Evolutionary conservation across 2,329 filamentous ascomycete genomes (phyloP), one percentile per base, ranked within the genome.

Genomic region (Apiospora pterosperma): DNA sequence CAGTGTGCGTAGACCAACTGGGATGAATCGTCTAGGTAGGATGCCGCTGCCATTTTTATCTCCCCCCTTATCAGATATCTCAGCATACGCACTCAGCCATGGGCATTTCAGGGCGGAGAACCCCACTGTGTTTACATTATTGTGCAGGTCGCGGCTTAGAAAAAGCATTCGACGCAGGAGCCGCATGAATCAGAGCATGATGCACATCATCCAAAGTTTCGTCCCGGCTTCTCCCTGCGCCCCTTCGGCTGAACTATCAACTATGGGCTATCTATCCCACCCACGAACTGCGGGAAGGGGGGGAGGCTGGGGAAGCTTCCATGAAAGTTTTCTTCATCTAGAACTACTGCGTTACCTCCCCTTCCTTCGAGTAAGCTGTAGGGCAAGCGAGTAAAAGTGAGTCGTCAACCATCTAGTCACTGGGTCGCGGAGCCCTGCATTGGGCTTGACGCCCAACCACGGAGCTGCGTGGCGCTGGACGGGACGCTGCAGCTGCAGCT

Each of bases 401-500:
- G 48, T 34, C 48, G 48, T 55, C 48, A 34, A 55, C 48, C 48
- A 34, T 34, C 28, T 55, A 8, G 48, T 34, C 48, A 21, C 16
- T n/a, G 12, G 48, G 28, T 28, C 16, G 12, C 59, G 59, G 59
- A 61, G 39, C 59, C 36, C 39, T 61, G 59, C 59, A 61, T 61
- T 25, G 36, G 23, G 39, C 36, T 41, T 41, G 36, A 28, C 23
- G 59, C 59, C 59, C 59, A 41, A 41, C 36, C 59, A 41, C 23
- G 59, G 36, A 60, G 23, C 25, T 55, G 48, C 48, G 25, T 55
- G 28, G 59, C 36, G 28, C 59, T 38, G 39, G 59, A 31, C 59
- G 59, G 59, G 59, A 38, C 36, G n/a, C 59, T 28, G 59, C 59
- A 41, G 59, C 59, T 28, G 59, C 59, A 28, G 36, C 59, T 61